phyloP scores from a whole-genome alignment of 192 early-diverging fungal species.

The Kappamyces sp. region DNA sequence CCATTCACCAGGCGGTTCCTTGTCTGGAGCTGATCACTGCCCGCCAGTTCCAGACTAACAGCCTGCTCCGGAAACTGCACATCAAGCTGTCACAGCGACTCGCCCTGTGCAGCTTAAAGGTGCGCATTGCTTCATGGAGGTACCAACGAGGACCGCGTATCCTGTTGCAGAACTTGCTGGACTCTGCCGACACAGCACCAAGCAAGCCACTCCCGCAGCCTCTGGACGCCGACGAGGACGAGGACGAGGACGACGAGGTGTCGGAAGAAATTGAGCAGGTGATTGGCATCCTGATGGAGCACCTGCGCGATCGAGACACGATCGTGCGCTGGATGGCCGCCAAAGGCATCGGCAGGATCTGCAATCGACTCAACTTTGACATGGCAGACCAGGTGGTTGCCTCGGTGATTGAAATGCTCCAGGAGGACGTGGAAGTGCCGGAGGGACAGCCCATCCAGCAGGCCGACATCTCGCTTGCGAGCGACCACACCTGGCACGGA shows the following conservation, averaged over 20 bases:
- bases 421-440: slow-evolving; percentile 61
- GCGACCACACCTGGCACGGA: slow-evolving; percentile 93
- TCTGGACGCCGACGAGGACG: slow-evolving; percentile 15
- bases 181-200: not conserved
- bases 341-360: slow-evolving; percentile 89
- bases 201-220: not conserved
- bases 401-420: slow-evolving; percentile 71
- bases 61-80: slow-evolving; percentile 71
- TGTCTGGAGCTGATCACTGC: slow-evolving; percentile 1
- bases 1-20: slow-evolving; percentile 27
- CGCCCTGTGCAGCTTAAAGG: slow-evolving; percentile 71
- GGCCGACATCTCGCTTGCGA: slow-evolving; percentile 68
- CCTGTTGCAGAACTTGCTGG: slow-evolving; percentile 47
- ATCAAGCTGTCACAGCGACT: slow-evolving; percentile 81
- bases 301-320: slow-evolving; percentile 82
- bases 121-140: slow-evolving; percentile 61
- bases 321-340: slow-evolving; percentile 97
- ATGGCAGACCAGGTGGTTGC: slow-evolving; percentile 78
- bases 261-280: slow-evolving; percentile 78
- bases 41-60: slow-evolving; percentile 48
- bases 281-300: slow-evolving; percentile 76
- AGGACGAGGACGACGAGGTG: slow-evolving; percentile 65
- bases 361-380: slow-evolving; percentile 69
- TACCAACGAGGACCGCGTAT: slow-evolving; percentile 66
- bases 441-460: slow-evolving; percentile 26